These are phyloP conservation scores for Rhododendron williamsianum DNA, from an alignment of 148 eudicot species.

Conservation along the genomic window DNA sequence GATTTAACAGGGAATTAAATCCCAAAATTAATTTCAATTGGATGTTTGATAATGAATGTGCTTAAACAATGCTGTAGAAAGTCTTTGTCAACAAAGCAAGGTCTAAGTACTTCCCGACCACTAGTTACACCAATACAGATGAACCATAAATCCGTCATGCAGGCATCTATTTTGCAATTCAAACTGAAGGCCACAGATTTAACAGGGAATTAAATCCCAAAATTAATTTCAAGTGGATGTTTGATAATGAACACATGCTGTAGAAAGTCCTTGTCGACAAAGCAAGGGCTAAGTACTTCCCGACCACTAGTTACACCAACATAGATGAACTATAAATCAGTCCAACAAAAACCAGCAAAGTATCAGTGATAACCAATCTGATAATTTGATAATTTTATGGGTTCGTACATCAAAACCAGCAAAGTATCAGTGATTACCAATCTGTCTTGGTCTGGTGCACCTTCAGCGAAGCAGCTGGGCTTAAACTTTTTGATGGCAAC, in stretches of 20 bases:
- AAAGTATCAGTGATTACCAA: conserved; percentile 28
- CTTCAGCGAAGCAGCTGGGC: conserved; percentile 39
- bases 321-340: background rate
- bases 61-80: background rate
- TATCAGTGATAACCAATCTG: conserved; percentile 31
- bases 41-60: background rate
- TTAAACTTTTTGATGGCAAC: conserved; percentile 60
- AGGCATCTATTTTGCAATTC: background rate
- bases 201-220: background rate
- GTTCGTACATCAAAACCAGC: background rate
- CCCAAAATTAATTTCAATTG: background rate
- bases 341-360: background rate
- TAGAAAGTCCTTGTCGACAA: background rate
- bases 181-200: background rate
- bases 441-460: conserved; percentile 35
- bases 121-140: background rate
- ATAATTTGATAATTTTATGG: background rate
- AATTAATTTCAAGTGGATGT: background rate
- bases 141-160: background rate
- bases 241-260: background rate
- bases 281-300: background rate
- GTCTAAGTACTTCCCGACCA: background rate
- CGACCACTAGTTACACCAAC: background rate
- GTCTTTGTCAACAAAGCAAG: background rate
- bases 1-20: background rate